Evolutionary conservation across 2,329 filamentous ascomycete species (phyloP).

Genomic region (Penicillium hordei): DNA sequence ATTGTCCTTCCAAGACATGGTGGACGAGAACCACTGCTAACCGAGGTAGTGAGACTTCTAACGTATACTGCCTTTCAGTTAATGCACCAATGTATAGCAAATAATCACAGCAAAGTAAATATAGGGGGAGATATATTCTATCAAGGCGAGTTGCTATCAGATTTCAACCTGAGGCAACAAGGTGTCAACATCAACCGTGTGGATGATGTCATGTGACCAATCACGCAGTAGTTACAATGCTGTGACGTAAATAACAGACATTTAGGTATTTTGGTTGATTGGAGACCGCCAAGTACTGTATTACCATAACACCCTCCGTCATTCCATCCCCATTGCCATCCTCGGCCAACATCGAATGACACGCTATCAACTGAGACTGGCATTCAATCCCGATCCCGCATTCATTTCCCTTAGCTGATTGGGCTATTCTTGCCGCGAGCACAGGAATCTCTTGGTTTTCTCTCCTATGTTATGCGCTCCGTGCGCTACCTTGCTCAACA

Average conservation of each 20-base stretch:
- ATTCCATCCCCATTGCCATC: constrained; percentile 26
- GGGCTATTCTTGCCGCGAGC: constrained; percentile 2
- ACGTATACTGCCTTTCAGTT: not conserved
- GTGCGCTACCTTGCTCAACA: constrained; percentile 17
- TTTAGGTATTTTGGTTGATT: not conserved
- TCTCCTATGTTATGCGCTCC: constrained; percentile 36
- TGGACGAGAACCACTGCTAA: not conserved
- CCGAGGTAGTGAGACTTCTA: not conserved
- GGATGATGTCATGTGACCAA: constrained; percentile 24
- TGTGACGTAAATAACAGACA: constrained; percentile 1
- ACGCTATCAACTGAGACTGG: constrained; percentile 12
- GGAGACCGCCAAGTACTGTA: not conserved
- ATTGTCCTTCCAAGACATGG: constrained; percentile 50
- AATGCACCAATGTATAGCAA: not conserved
- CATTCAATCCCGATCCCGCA: constrained; percentile 17
- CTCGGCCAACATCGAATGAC: constrained; percentile 23
- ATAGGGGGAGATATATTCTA: not conserved
- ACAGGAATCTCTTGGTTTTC: constrained; percentile 5
- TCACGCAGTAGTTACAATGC: not conserved
- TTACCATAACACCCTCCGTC: constrained; percentile 19
- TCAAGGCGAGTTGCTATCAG: not conserved
- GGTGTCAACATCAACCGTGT: constrained; percentile 3
- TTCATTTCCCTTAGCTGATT: constrained; percentile 19
- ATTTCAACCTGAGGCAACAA: not conserved
- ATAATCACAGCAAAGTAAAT: not conserved